Conservation (phyloP, 2,329 filamentous ascomycete genomes). For the Clonostachys chloroleuca region DNA sequence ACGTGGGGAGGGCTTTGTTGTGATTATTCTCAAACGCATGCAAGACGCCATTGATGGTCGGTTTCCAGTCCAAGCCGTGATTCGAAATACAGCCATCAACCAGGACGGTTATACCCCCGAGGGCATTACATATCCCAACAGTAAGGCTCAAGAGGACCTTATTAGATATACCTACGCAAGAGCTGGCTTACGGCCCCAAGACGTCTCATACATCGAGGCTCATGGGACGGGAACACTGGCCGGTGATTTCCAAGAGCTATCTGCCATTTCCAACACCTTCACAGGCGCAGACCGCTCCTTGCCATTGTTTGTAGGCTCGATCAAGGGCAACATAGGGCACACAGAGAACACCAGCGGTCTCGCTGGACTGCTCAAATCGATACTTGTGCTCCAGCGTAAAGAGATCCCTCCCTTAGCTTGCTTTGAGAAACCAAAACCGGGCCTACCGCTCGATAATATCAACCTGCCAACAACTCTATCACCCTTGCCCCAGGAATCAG, state of each 20-base stretch:
- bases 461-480: too few relatives aligned
- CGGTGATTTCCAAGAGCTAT: constrained; percentile 42
- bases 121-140: constrained; percentile 18
- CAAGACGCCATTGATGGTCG: constrained; percentile 51
- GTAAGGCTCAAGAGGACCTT: constrained; percentile 3
- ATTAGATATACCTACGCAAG: constrained; percentile 17
- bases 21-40: constrained; percentile 56
- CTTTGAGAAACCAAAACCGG: constrained; percentile 5
- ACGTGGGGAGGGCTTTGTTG: constrained; percentile 56
- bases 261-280: constrained; percentile 19
- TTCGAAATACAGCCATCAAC: constrained; percentile 40
- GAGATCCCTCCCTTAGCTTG: constrained; percentile 8
- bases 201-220: constrained; percentile 19
- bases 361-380: constrained; percentile 6
- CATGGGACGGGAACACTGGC: constrained; percentile 36
- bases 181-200: constrained; percentile 11
- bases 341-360: constrained; percentile 12
- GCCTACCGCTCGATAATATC: constrained; percentile 13
- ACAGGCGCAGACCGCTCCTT: not conserved
- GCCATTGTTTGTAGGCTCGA: constrained; percentile 32
- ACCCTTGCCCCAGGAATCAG: too few relatives aligned
- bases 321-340: constrained; percentile 38
- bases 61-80: constrained; percentile 44
- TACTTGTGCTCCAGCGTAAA: constrained; percentile 9
- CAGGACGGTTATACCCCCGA: constrained; percentile 9